Evolutionary conservation across 345 rosid species (phyloP), one percentile per base, ranked within the genome.

Genomic region (Eutrema japonicum): DNA sequence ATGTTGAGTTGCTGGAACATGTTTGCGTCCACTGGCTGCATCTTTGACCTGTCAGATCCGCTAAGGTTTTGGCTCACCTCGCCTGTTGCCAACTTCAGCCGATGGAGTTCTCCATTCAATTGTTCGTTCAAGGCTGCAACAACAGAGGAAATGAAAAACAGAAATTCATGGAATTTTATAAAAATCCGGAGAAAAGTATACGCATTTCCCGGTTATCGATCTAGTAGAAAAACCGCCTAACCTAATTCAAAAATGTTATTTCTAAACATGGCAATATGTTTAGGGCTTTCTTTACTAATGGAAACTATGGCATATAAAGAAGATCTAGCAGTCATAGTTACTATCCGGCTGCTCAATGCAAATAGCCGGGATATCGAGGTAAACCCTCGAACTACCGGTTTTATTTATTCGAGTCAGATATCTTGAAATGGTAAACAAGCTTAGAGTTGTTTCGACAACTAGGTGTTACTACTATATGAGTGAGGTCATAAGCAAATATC

Each of bases 111-210:
- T 0, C 81, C 87, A 12, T 75, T 84, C 68, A 93, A 71, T 27
- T 89, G 85, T 55, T 87, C 86, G 4, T 80, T 84, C 22, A 89
- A 86, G 52, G 85, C 96, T 90, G 83, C 77, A 66, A 40, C 54
- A 46, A 66, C 10, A 50, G 5, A 40, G 6, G 14, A 52, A 51
- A 51, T 8, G 8, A 5, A 63, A 11, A 12, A 29, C 11, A 42
- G 2, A 35, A 0, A 56, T 8, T 22, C 11, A 18, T 48, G 53
- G 29, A 18, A 18, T 22, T 22, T 22, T 1, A 22, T 22, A 22
- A 22, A 22, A 22, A 22, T 22, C 1, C 26, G 26, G 22, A 22
- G 22, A 22, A 22, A 22, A 22, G 22, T 22, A 22, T 0, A 2
- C 26, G 2, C 26, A 22, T 22, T 22, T 22, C 26, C 26, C 26